A percentile compares a stretch with the other conserved stretches of the same genome.
phyloP scores from a whole-genome alignment of 805 yeast species.

The Clavispora asparagi region DNA sequence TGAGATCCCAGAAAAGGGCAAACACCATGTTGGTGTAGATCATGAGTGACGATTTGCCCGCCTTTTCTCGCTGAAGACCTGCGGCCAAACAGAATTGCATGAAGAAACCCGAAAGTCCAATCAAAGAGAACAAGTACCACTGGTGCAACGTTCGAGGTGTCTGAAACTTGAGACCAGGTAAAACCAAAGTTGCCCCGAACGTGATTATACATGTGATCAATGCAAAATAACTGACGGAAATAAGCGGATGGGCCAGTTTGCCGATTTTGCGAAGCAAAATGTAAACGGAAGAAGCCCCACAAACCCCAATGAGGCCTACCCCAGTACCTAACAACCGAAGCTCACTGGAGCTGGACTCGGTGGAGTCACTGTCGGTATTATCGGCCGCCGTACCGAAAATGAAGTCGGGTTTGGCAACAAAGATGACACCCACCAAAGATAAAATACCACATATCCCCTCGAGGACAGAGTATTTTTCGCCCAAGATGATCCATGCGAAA shows the following conservation, averaged over 20 bases:
- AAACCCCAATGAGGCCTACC: conserved; percentile 61
- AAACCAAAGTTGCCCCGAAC: conserved; percentile 42
- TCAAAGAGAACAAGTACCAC: conserved; percentile 56
- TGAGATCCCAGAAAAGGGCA: conserved; percentile 70
- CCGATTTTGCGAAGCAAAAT: conserved; percentile 74
- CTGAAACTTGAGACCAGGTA: conserved; percentile 57
- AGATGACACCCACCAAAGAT: conserved; percentile 69
- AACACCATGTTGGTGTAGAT: conserved; percentile 72
- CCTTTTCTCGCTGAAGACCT: conserved; percentile 77
- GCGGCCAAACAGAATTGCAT: conserved; percentile 77
- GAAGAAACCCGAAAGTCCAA: conserved; percentile 76
- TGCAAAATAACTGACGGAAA: conserved; percentile 76
- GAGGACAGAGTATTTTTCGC: conserved; percentile 58
- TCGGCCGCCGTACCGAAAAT: conserved; percentile 48
- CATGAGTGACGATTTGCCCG: conserved; percentile 73
- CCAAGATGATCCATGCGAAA: conserved; percentile 60
- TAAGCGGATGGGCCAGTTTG: conserved; percentile 68
- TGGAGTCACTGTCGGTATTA: conserved; percentile 27
- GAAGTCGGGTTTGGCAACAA: conserved; percentile 78
- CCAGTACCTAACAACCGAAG: conserved; percentile 57
- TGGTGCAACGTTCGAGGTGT: conserved; percentile 58
- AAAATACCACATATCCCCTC: conserved; percentile 67
- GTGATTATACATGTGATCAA: conserved; percentile 54
- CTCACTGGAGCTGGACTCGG: conserved; percentile 49
- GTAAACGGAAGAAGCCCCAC: conserved; percentile 67